These are phyloP conservation scores for Penicillium sp. DNA, from an alignment of 2,329 filamentous ascomycete species.

Conservation along the genomic window DNA sequence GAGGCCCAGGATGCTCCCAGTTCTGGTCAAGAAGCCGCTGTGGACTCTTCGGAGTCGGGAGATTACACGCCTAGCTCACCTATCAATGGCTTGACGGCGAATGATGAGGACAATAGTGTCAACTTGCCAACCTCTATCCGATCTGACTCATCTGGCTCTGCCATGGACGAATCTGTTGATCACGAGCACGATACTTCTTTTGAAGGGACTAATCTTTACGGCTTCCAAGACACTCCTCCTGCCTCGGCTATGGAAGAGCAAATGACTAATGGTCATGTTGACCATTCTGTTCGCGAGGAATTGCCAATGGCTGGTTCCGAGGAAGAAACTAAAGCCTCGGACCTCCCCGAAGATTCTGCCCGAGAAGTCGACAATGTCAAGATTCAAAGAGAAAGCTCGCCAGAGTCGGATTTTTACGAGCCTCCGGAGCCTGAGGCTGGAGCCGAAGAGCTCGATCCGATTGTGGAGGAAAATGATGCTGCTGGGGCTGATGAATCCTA, in stretches of 20 bases:
- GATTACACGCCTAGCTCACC: constrained; percentile 8
- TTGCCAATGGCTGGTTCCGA: constrained; percentile 3
- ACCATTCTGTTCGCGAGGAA: constrained; percentile 8
- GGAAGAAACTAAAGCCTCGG: constrained; percentile 5
- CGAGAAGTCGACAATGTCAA: constrained; percentile 5
- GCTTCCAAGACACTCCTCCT: not conserved
- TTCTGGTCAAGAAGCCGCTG: not conserved
- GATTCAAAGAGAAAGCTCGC: constrained; percentile 29
- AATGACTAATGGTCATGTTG: not conserved
- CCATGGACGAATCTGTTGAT: constrained; percentile 41
- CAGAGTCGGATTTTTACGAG: constrained; percentile 55
- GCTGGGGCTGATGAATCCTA: constrained; percentile 30
- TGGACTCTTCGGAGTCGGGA: not conserved
- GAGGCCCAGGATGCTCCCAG: not conserved
- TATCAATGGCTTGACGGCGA: constrained; percentile 11
- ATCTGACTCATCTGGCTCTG: constrained; percentile 32
- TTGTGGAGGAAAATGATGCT: not conserved
- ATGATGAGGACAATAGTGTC: constrained; percentile 6
- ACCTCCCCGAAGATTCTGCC: constrained; percentile 1
- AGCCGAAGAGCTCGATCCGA: constrained; percentile 21
- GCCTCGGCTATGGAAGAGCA: constrained; percentile 1
- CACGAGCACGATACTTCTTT: constrained; percentile 12
- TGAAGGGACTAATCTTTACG: constrained; percentile 12
- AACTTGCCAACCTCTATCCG: constrained; percentile 19
- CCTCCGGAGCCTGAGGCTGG: constrained; percentile 47